phyloP scores from a whole-genome alignment of 2,329 filamentous ascomycete genomes.

The Neurospora sp. region DNA sequence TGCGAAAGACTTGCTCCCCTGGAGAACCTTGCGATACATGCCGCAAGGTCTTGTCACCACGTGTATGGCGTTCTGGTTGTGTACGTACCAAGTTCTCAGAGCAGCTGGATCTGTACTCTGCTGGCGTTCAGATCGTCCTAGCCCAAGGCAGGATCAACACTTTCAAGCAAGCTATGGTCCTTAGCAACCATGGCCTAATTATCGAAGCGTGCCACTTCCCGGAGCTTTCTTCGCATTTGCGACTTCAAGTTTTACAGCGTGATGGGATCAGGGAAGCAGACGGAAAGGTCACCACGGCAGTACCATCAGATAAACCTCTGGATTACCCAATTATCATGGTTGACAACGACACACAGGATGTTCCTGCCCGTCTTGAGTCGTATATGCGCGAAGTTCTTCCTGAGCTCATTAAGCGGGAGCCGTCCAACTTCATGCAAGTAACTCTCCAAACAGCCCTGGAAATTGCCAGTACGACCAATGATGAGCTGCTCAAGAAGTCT shows the following conservation, averaged over 20 bases:
- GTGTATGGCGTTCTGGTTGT: conserved; percentile 57
- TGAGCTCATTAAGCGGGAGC: conserved; percentile 49
- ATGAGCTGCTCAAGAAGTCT: conserved; percentile 46
- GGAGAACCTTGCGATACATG: conserved; percentile 55
- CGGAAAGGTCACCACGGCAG: conserved; percentile 24
- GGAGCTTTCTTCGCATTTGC: conserved; percentile 30
- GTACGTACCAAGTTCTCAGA: conserved; percentile 53
- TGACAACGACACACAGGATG: conserved; percentile 51
- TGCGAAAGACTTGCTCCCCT: conserved; percentile 57
- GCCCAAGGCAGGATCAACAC: conserved; percentile 50
- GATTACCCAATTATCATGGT: conserved; percentile 39
- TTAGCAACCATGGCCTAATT: conserved; percentile 38
- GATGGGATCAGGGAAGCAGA: conserved; percentile 22
- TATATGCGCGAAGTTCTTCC: conserved; percentile 51
- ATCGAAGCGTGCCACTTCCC: conserved; percentile 54
- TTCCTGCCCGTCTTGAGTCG: conserved; percentile 47
- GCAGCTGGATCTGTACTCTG: conserved; percentile 53
- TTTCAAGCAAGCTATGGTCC: conserved; percentile 39
- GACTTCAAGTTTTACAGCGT: conserved; percentile 34
- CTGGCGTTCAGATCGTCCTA: conserved; percentile 53
- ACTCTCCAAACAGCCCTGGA: conserved; percentile 42
- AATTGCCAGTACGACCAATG: conserved; percentile 38
- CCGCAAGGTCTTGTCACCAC: conserved; percentile 51
- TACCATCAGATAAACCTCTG: conserved; percentile 9
- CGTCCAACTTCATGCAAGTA: conserved; percentile 49